phyloP scores from a whole-genome alignment of 2,329 filamentous ascomycete species.

The Nothophaeocryptopus gaeumannii region DNA sequence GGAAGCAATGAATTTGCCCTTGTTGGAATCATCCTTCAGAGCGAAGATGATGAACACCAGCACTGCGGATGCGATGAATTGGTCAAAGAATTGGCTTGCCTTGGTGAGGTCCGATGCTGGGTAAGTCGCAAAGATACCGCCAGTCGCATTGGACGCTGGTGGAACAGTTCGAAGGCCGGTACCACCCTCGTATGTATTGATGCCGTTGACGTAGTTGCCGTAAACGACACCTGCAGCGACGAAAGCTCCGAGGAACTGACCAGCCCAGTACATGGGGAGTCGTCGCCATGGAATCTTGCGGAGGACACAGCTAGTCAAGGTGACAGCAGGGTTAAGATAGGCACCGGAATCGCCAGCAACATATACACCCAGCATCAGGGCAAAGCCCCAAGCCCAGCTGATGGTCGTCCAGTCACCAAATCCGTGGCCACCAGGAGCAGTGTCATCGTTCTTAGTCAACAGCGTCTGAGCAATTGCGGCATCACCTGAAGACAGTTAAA shows the following conservation, averaged over 20 bases:
- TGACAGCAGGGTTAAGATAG: conserved; percentile 62
- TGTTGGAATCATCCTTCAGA: conserved; percentile 54
- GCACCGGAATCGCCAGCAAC: conserved; percentile 35
- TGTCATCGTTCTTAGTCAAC: conserved; percentile 37
- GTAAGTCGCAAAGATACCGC: conserved; percentile 68
- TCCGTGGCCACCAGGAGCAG: conserved; percentile 42
- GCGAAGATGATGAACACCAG: conserved; percentile 70
- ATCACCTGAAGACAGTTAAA: conserved; percentile 30
- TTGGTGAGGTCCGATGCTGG: conserved; percentile 61
- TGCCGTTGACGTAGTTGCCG: conserved; percentile 55
- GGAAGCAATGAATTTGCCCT: conserved; percentile 34
- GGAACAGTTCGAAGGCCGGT: conserved; percentile 61
- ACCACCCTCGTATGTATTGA: conserved; percentile 57
- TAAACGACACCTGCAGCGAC: conserved; percentile 50
- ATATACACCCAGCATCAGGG: conserved; percentile 62
- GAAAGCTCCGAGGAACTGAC: conserved; percentile 67
- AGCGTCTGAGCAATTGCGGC: conserved; percentile 45
- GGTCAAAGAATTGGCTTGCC: conserved; percentile 65
- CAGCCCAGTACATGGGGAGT: conserved; percentile 63
- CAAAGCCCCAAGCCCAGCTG: conserved; percentile 53
- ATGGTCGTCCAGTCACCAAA: conserved; percentile 44
- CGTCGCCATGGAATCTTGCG: conserved; percentile 68
- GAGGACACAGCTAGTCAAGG: conserved; percentile 66
- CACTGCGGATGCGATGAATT: conserved; percentile 64
- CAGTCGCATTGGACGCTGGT: conserved; percentile 56